These are phyloP conservation scores for Ustilago tritici DNA, from an alignment of 1,284 basidiomycete genomes.

Conservation along the genomic window DNA sequence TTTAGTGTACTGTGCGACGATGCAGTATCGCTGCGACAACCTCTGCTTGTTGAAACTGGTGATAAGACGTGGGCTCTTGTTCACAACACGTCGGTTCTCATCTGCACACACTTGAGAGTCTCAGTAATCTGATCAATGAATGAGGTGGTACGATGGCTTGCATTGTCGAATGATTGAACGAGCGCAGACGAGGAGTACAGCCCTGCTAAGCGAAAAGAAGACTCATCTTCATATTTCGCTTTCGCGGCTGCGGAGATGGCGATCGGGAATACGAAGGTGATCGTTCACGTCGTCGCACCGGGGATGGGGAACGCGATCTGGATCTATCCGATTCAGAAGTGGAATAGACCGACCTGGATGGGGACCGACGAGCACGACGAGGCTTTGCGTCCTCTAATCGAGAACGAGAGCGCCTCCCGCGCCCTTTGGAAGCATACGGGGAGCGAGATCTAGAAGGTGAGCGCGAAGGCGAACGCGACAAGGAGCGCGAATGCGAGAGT, in stretches of 20 bases:
- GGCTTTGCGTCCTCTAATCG: constrained; percentile 8
- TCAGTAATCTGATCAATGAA: too few species aligned
- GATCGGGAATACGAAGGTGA: constrained; percentile 35
- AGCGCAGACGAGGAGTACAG: background rate
- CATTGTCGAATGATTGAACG: background rate
- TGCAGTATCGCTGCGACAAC: too few species aligned
- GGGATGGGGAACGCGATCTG: constrained; percentile 23
- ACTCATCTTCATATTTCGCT: background rate
- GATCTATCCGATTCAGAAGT: constrained; percentile 17
- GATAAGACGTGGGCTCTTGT: too few species aligned
- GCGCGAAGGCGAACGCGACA: constrained; percentile 19
- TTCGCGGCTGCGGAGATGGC: constrained; percentile 13
- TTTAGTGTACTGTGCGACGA: too few species aligned
- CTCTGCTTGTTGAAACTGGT: too few species aligned
- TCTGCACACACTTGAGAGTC: too few species aligned
- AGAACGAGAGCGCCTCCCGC: constrained; percentile 27
- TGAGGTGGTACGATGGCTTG: background rate
- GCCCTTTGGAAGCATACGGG: constrained; percentile 4
- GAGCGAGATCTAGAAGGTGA: constrained; percentile 26
- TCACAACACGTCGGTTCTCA: too few species aligned
- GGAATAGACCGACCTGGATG: constrained; percentile 22
- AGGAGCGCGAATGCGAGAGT: constrained; percentile 19
- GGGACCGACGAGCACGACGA: constrained; percentile 11
- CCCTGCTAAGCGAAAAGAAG: background rate
- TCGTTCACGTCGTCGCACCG: constrained; percentile 3